Conservation (phyloP, 1,284 basidiomycete species). For the Apiotrichum sp. region DNA sequence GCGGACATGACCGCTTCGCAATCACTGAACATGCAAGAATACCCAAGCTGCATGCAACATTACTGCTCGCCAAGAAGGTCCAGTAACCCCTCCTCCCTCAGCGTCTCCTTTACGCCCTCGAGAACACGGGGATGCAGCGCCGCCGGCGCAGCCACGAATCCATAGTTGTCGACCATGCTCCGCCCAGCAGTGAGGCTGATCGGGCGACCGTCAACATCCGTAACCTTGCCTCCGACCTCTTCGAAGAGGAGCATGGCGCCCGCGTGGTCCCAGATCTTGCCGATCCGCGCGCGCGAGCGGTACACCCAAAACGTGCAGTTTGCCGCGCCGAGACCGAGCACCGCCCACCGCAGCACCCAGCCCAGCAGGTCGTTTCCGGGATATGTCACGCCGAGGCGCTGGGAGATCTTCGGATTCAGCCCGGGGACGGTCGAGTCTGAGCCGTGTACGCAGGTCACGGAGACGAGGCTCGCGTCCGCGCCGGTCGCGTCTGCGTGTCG, state of each 20-base stretch:
- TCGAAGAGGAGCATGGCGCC: slow-evolving; percentile 1
- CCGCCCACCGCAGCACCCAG: slow-evolving; percentile 1
- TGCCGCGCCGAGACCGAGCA: background rate
- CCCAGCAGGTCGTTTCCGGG: slow-evolving; percentile 1
- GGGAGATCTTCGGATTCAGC: background rate
- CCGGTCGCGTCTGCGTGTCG: background rate
- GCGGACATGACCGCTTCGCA: no score
- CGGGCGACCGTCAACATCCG: background rate
- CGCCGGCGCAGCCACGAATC: background rate
- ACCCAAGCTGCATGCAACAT: no score
- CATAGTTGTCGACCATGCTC: background rate
- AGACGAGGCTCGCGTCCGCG: background rate
- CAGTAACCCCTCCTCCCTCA: background rate
- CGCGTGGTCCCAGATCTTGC: slow-evolving; percentile 3
- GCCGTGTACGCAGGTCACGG: background rate
- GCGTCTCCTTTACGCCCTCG: background rate
- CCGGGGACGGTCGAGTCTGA: background rate
- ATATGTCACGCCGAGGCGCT: background rate
- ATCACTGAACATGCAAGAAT: no score
- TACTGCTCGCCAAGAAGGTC: background rate
- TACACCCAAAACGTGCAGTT: slow-evolving; percentile 1
- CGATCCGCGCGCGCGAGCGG: background rate
- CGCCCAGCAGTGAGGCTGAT: background rate
- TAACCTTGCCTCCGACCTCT: slow-evolving; percentile 1
- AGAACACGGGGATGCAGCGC: background rate